Evolutionary conservation across 225 moss, liverwort and hornwort species (phyloP), one percentile per base, ranked within the genome.

Genomic region (Antitrichia curtipendula): DNA sequence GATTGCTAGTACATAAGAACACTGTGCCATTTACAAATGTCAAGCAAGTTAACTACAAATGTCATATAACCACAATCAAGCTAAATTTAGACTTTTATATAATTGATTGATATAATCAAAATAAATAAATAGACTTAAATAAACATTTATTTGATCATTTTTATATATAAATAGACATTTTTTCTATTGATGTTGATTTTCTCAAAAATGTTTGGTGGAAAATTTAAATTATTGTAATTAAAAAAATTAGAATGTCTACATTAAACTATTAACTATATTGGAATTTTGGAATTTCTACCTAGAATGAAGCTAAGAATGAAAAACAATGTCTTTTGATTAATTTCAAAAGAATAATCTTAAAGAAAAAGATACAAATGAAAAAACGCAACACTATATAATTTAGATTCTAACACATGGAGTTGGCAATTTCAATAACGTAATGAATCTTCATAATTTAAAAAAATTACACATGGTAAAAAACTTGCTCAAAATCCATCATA

Each of bases 201-300:
- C 29, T 10, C 3, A 12, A 6, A 45, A 72, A 6, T 9, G 0
- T 47, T 29, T 10, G 6, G 2, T 29, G 0, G 2, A 47, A 47
- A 8, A 29, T 2, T 28, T 16, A 29, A 47, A 45, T 45, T 45
- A 28, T 17, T 72, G 10, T 45, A 25, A 72, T 28, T 71, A 16
- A 3, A 10, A 9, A 27, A 43, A 28, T 6, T 16, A 0, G 0
- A 43, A 16, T 0, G 0, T 43, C 0, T 43, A 16, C 27, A 43
- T 27, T 16, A 15, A 25, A 40, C 2, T 11, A 29, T 73, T 29
- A 29, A 47, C 6, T 18, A 18, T 18, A 47, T 2, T 47, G 1
- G 17, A 17, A 29, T 29, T 73, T 47, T 29, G 11, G 0, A 29
- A 47, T 29, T 43, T 45, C 6, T 17, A 15, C 2, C 6, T 3